These are phyloP conservation scores for Penicillium steckii DNA, from an alignment of 495 filamentous ascomycete genomes.

Conservation along the genomic window DNA sequence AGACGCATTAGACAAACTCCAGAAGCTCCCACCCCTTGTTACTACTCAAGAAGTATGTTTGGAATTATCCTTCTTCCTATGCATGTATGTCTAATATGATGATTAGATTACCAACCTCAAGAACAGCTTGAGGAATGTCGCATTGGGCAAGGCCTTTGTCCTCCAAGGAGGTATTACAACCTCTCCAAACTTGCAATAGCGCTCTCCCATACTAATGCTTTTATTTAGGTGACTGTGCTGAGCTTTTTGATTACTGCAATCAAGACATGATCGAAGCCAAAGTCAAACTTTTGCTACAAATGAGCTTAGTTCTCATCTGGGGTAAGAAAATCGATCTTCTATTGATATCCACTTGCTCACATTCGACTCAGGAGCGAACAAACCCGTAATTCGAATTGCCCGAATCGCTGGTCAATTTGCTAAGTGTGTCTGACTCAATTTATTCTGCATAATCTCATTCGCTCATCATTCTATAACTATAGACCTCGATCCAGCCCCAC, in stretches of 20 bases:
- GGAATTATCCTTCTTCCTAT: neutral
- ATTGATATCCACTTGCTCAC: slow-evolving; percentile 10
- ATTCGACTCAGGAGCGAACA: slow-evolving; percentile 58
- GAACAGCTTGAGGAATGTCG: slow-evolving; percentile 75
- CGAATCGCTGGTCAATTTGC: slow-evolving; percentile 97
- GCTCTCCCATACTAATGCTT: no score
- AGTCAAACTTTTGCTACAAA: slow-evolving; percentile 93
- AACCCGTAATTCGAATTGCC: slow-evolving; percentile 90
- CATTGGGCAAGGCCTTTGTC: slow-evolving; percentile 88
- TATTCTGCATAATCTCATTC: no score
- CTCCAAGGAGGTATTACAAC: slow-evolving; percentile 70
- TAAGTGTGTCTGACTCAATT: slow-evolving; percentile 48
- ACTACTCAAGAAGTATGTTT: slow-evolving; percentile 67
- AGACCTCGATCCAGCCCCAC: slow-evolving; percentile 83
- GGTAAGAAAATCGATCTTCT: slow-evolving; percentile 8
- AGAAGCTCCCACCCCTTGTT: slow-evolving; percentile 81
- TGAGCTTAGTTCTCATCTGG: slow-evolving; percentile 76
- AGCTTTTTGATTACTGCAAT: slow-evolving; percentile 96
- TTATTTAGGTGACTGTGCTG: slow-evolving; percentile 81
- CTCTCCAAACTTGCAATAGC: neutral
- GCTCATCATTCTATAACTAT: slow-evolving; percentile 9
- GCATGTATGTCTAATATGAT: neutral
- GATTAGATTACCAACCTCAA: slow-evolving; percentile 73
- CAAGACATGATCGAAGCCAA: slow-evolving; percentile 87
- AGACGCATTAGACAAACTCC: slow-evolving; percentile 66